Evolutionary conservation across 129 eudicot genomes (phyloP).

Genomic region (Escallonia herrerae): DNA sequence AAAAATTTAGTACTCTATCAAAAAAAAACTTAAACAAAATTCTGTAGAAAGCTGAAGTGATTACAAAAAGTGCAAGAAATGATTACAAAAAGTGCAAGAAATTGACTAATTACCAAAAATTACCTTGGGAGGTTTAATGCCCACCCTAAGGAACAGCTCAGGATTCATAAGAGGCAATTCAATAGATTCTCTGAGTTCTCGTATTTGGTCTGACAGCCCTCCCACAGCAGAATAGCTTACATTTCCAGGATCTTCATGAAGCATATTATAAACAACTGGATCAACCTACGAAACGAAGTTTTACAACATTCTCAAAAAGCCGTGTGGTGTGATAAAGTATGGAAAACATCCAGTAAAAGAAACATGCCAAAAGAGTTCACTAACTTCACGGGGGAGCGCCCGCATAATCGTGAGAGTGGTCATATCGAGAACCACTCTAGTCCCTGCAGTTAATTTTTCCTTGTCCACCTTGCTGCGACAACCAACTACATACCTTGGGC

Average conservation of each 20-base stretch:
- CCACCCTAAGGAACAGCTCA: slow-evolving; percentile 91
- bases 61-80: no score
- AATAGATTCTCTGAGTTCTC: slow-evolving; percentile 92
- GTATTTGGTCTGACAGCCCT: slow-evolving; percentile 91
- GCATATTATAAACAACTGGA: slow-evolving; percentile 97
- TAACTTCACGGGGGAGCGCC: slow-evolving; percentile 95
- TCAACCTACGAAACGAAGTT: slow-evolving; percentile 49
- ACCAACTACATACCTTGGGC: slow-evolving; percentile 97
- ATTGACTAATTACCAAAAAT: background rate
- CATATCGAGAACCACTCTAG: slow-evolving; percentile 97
- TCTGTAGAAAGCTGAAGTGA: no score
- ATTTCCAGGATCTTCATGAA: slow-evolving; percentile 98
- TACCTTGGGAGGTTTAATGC: slow-evolving; percentile 98
- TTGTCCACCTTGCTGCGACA: slow-evolving; percentile 99
- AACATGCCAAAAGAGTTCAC: slow-evolving; percentile 2
- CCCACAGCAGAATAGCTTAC: slow-evolving; percentile 97
- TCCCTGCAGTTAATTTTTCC: slow-evolving; percentile 88
- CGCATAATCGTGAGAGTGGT: slow-evolving; percentile 97
- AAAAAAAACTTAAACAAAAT: background rate
- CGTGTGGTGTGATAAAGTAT: no score
- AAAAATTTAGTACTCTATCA: background rate
- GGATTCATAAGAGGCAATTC: slow-evolving; percentile 99
- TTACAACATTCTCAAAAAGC: slow-evolving; percentile 3
- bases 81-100: no score
- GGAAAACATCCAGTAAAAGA: background rate